These are phyloP conservation scores for Fusarium brevicatenulatum DNA, from an alignment of 2,329 filamentous ascomycete species.

Conservation along the genomic window DNA sequence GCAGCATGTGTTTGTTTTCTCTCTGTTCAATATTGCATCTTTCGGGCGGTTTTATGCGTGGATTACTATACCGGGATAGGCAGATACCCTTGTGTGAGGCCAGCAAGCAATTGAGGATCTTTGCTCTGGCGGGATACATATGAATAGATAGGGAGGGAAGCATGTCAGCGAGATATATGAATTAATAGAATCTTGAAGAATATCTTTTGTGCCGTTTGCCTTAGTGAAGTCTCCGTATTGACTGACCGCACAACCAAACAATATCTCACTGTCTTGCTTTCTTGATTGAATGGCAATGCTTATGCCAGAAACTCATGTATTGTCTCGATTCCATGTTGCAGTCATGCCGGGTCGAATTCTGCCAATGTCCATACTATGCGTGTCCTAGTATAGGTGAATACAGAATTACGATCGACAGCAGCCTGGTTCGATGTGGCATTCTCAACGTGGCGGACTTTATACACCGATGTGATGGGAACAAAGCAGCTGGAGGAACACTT, in stretches of 20 bases:
- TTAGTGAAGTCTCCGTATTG: neutral
- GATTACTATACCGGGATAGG: conserved; percentile 33
- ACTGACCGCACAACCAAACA: neutral
- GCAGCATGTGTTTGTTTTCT: conserved; percentile 19
- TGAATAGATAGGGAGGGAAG: conserved; percentile 27
- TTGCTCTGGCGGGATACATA: conserved; percentile 17
- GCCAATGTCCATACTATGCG: rapidly evolving
- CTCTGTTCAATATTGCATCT: conserved; percentile 34
- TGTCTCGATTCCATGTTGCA: neutral
- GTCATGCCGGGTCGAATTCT: neutral
- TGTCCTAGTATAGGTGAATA: neutral
- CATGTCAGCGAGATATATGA: conserved; percentile 14
- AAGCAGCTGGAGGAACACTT: too few species aligned
- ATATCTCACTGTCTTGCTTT: too few species aligned
- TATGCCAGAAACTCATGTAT: too few species aligned
- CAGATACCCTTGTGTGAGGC: conserved; percentile 34
- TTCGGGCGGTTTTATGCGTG: conserved; percentile 23
- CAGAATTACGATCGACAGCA: neutral
- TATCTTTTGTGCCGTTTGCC: neutral
- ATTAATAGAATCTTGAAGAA: conserved; percentile 34
- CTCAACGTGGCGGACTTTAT: neutral
- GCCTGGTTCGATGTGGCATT: too few species aligned
- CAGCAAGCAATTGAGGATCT: conserved; percentile 6
- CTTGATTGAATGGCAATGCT: too few species aligned
- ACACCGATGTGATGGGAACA: neutral